These are phyloP conservation scores for Tulasnella sp. DNA, from an alignment of 768 basidiomycete species.

Conservation along the genomic window DNA sequence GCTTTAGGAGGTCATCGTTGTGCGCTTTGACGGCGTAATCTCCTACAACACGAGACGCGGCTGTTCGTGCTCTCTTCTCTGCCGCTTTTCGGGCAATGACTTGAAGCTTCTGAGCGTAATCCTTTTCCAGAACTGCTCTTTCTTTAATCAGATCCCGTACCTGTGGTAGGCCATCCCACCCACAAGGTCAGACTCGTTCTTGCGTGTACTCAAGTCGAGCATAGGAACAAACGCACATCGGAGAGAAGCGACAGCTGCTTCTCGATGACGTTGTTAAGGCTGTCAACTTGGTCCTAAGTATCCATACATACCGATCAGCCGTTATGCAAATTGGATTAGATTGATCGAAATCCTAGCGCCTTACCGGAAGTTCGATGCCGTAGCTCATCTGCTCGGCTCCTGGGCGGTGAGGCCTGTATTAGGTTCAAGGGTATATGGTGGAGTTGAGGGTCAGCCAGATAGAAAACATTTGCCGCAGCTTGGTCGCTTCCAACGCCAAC, in stretches of 20 bases:
- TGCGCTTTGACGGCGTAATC: slow-evolving; percentile 54
- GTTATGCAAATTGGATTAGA: too few relatives aligned
- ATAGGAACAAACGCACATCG: background rate
- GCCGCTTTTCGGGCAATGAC: slow-evolving; percentile 50
- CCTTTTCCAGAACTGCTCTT: slow-evolving; percentile 57
- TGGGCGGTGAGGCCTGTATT: too few relatives aligned
- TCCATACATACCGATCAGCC: background rate
- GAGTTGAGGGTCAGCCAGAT: too few relatives aligned
- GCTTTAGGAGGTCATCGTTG: slow-evolving; percentile 39
- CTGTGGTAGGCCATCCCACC: slow-evolving; percentile 29
- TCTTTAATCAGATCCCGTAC: slow-evolving; percentile 63
- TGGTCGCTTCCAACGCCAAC: too few relatives aligned
- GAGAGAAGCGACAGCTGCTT: slow-evolving; percentile 14
- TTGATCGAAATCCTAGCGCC: background rate
- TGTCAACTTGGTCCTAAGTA: slow-evolving; percentile 13
- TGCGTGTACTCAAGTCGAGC: background rate
- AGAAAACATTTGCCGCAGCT: too few relatives aligned
- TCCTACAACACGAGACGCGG: slow-evolving; percentile 44
- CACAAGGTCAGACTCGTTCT: background rate
- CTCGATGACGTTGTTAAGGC: slow-evolving; percentile 3
- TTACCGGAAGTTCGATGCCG: slow-evolving; percentile 8
- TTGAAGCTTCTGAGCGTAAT: slow-evolving; percentile 66
- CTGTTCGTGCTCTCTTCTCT: slow-evolving; percentile 58
- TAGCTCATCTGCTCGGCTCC: background rate
- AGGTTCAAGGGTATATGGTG: too few relatives aligned